Evolutionary conservation across 140 eudicot species (phyloP).

Genomic region (Bidens hawaiensis): DNA sequence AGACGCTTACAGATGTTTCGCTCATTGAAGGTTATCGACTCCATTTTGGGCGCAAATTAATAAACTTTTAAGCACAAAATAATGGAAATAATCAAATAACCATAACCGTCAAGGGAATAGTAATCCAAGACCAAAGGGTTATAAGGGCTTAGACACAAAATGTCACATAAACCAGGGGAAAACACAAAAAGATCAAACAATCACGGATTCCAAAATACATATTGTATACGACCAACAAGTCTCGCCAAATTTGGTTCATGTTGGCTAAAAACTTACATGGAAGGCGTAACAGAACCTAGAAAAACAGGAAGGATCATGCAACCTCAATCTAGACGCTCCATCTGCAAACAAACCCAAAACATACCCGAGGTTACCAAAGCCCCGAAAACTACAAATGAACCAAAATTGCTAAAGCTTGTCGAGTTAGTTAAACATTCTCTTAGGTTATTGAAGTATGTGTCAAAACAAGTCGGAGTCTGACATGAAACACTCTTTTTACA

Average conservation of each 20-base stretch:
- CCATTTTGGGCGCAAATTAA: background rate
- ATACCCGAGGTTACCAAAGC: background rate
- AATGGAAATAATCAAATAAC: background rate
- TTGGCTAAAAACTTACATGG: slow-evolving; percentile 13
- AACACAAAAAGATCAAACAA: background rate
- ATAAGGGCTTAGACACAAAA: slow-evolving; percentile 14
- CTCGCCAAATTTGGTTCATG: slow-evolving; percentile 6
- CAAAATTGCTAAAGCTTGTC: background rate
- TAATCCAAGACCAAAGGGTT: background rate
- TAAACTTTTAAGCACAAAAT: background rate
- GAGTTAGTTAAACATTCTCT: background rate
- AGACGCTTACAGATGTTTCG: background rate
- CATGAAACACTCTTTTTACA: background rate
- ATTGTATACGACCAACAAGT: slow-evolving; percentile 16
- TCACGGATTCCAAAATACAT: slow-evolving; percentile 14
- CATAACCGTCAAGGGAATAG: background rate
- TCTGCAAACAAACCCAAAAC: slow-evolving; percentile 40
- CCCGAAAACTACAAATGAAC: background rate
- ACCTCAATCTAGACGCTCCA: slow-evolving; percentile 65
- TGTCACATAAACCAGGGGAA: slow-evolving; percentile 9
- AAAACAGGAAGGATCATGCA: slow-evolving; percentile 7
- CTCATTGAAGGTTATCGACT: background rate
- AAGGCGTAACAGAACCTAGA: background rate
- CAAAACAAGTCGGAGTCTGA: background rate
- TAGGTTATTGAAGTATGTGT: background rate